Evolutionary conservation across 352 stramenopile species (phyloP).

Genomic region (Phytophthora tentaculata): DNA sequence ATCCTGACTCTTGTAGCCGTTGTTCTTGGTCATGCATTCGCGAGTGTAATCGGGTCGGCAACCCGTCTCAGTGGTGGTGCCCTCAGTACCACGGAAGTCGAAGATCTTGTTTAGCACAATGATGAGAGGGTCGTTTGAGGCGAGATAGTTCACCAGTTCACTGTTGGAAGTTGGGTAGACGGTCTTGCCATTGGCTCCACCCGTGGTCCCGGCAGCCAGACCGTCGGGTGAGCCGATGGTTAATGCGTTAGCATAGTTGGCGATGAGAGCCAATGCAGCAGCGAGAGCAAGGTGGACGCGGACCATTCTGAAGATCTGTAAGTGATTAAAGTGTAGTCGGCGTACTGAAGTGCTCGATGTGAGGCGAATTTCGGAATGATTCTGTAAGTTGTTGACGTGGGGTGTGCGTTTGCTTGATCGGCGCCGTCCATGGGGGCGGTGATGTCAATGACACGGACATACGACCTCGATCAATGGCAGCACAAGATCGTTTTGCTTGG

Average conservation of each 20-base stretch:
- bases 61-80: conserved; percentile 20
- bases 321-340: not conserved
- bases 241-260: conserved; percentile 11
- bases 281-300: conserved; percentile 6
- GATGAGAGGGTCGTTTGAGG: conserved; percentile 6
- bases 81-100: conserved; percentile 34
- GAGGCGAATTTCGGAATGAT: conserved; percentile 29
- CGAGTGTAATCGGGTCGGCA: conserved; percentile 29
- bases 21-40: conserved; percentile 44
- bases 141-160: conserved; percentile 36
- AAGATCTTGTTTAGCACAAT: conserved; percentile 49
- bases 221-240: conserved; percentile 28
- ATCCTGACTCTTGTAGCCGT: conserved; percentile 46
- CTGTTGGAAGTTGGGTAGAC: conserved; percentile 35
- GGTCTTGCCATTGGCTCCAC: conserved; percentile 30
- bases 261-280: conserved; percentile 4
- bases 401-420: not conserved
- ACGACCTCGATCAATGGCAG: not conserved
- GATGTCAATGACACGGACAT: not conserved
- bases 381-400: not conserved
- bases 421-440: too few relatives aligned
- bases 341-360: not conserved
- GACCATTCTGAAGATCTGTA: conserved; percentile 12
- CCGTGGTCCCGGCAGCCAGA: conserved; percentile 33
- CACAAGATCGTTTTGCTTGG: not conserved